Evolutionary conservation across 2,329 filamentous ascomycete genomes (phyloP).

Genomic region (Macrophomina tecta): DNA sequence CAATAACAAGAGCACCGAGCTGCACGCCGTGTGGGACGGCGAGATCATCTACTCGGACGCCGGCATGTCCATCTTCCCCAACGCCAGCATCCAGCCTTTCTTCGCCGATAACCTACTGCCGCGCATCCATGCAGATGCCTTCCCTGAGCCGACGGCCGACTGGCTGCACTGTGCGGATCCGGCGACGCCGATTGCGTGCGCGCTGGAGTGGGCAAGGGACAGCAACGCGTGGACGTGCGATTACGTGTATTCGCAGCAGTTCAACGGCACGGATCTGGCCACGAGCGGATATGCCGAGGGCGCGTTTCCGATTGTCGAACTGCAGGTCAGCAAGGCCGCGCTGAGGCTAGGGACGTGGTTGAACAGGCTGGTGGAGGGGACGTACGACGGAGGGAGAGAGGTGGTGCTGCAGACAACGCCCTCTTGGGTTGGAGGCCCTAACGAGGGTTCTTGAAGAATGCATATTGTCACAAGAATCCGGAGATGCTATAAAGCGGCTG

Average conservation of each 20-base stretch:
- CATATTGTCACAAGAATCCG: background rate
- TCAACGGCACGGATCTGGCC: slow-evolving; percentile 42
- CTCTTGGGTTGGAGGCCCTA: slow-evolving; percentile 4
- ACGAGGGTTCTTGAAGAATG: background rate
- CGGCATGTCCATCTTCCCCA: slow-evolving; percentile 43
- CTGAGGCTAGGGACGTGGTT: slow-evolving; percentile 48
- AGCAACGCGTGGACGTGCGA: slow-evolving; percentile 48
- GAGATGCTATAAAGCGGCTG: background rate
- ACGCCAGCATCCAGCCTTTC: slow-evolving; percentile 42
- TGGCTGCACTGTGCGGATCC: slow-evolving; percentile 47
- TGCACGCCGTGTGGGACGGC: slow-evolving; percentile 50
- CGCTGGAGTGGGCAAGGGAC: slow-evolving; percentile 46
- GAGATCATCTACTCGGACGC: slow-evolving; percentile 47
- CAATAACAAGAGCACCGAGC: slow-evolving; percentile 39
- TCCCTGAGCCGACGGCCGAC: slow-evolving; percentile 42
- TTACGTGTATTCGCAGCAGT: slow-evolving; percentile 44
- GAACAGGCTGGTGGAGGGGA: slow-evolving; percentile 41
- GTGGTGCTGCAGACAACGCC: slow-evolving; percentile 32
- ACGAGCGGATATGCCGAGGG: slow-evolving; percentile 46
- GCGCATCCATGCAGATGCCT: slow-evolving; percentile 44
- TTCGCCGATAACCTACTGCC: slow-evolving; percentile 41
- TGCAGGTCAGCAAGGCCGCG: slow-evolving; percentile 50
- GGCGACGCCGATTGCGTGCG: slow-evolving; percentile 40
- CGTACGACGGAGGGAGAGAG: slow-evolving; percentile 29
- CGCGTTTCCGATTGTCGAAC: slow-evolving; percentile 48